Evolutionary conservation across 2,329 filamentous ascomycete genomes (phyloP).

Genomic region (Trichoderma brevicompactum): DNA sequence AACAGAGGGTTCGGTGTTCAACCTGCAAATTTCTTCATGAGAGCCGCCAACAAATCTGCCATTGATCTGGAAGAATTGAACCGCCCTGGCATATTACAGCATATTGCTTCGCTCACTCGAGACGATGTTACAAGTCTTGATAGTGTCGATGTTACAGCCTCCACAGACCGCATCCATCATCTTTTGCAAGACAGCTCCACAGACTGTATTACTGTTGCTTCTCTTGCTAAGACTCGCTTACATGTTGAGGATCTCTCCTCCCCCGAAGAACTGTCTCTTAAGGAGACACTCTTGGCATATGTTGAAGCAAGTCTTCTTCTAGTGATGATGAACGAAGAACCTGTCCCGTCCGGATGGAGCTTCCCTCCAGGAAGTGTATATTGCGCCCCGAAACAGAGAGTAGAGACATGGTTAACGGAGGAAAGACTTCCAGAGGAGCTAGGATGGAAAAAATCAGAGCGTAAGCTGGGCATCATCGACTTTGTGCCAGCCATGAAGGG

Average conservation of each 20-base stretch:
- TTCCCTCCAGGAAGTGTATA: conserved; percentile 15
- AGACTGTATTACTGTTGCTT: conserved; percentile 23
- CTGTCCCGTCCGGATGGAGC: conserved; percentile 26
- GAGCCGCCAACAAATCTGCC: conserved; percentile 6
- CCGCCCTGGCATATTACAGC: conserved; percentile 30
- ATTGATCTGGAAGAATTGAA: conserved; percentile 31
- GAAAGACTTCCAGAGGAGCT: conserved; percentile 30
- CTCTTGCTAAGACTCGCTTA: conserved; percentile 28
- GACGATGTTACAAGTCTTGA: conserved; percentile 25
- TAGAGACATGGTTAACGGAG: conserved; percentile 29
- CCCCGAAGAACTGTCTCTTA: conserved; percentile 20
- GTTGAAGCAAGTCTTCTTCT: conserved; percentile 28
- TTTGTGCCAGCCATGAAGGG: conserved; percentile 15
- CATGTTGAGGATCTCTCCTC: conserved; percentile 28
- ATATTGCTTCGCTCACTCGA: conserved; percentile 30
- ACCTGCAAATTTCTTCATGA: conserved; percentile 27
- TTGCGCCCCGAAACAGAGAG: conserved; percentile 26
- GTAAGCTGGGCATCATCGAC: conserved; percentile 3
- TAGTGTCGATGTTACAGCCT: conserved; percentile 9
- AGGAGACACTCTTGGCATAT: conserved; percentile 20
- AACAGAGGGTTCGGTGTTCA: conserved; percentile 15
- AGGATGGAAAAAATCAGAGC: conserved; percentile 30
- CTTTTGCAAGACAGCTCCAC: conserved; percentile 29
- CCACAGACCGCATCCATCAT: conserved; percentile 19
- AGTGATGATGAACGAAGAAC: conserved; percentile 30